A percentile compares a stretch with the other conserved stretches of the same genome.
These are phyloP conservation scores for Udeniomyces megalosporus DNA, from an alignment of 768 basidiomycete species.

Conservation along the genomic window DNA sequence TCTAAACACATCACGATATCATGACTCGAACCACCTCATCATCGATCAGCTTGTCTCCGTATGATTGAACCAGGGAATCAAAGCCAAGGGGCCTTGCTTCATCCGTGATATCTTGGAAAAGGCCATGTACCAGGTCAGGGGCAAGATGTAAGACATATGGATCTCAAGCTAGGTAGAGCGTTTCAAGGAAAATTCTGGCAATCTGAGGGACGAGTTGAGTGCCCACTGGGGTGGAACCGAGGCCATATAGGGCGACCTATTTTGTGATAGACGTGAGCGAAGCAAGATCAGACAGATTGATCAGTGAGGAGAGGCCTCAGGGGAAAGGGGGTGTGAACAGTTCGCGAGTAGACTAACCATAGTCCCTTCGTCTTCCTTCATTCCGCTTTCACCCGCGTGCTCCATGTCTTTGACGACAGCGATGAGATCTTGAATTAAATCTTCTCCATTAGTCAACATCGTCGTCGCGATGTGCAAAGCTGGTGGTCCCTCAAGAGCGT, in stretches of 20 bases:
- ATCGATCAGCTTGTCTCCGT: too few species aligned
- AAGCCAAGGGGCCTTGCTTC: too few species aligned
- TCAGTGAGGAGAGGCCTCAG: too few species aligned
- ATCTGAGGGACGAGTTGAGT: slow-evolving; percentile 50
- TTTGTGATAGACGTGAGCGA: too few species aligned
- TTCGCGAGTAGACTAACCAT: slow-evolving; percentile 49
- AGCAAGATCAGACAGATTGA: not conserved
- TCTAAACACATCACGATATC: too few species aligned
- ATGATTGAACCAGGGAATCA: too few species aligned
- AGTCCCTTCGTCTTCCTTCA: slow-evolving; percentile 41
- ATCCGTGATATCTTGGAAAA: too few species aligned
- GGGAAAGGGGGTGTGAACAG: not conserved
- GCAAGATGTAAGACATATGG: too few species aligned
- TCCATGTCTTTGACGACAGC: slow-evolving; percentile 59
- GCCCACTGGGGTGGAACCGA: slow-evolving; percentile 38
- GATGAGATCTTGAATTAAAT: slow-evolving; percentile 69
- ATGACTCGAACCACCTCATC: too few species aligned
- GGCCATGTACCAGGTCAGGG: too few species aligned
- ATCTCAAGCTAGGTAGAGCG: slow-evolving; percentile 11
- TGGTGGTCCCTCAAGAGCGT: slow-evolving; percentile 58
- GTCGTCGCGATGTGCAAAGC: slow-evolving; percentile 90
- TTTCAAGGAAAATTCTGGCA: slow-evolving; percentile 12
- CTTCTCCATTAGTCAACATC: slow-evolving; percentile 65
- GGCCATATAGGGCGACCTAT: too few species aligned
- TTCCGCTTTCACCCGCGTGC: slow-evolving; percentile 25